phyloP scores from a whole-genome alignment of 768 basidiomycete species.

The Lactarius sp. region DNA sequence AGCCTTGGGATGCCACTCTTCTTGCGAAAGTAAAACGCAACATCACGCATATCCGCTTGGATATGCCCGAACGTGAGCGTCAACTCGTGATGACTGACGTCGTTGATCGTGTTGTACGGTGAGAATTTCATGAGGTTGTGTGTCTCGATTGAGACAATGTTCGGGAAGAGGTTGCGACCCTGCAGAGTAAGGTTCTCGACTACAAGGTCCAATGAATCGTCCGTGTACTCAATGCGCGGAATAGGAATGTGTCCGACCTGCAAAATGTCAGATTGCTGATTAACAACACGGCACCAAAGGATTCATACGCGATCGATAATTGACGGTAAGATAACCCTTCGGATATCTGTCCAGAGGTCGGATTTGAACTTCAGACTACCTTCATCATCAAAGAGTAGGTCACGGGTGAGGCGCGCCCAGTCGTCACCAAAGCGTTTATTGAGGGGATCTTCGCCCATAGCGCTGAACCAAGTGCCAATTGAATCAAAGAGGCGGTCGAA shows the following conservation, averaged over 20 bases:
- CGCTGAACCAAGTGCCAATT: conserved; percentile 73
- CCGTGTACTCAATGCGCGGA: conserved; percentile 90
- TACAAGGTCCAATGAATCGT: conserved; percentile 80
- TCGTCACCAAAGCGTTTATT: conserved; percentile 81
- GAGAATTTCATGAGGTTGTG: conserved; percentile 83
- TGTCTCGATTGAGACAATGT: conserved; percentile 64
- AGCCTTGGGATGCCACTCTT: conserved; percentile 81
- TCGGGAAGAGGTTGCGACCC: conserved; percentile 87
- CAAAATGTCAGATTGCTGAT: background rate
- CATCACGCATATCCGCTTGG: conserved; percentile 91
- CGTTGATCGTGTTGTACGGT: conserved; percentile 57
- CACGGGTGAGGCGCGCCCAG: conserved; percentile 73
- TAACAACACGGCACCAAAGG: background rate
- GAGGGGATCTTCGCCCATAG: conserved; percentile 79
- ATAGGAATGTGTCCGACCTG: conserved; percentile 82
- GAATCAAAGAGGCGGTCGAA: conserved; percentile 76
- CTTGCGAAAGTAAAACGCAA: conserved; percentile 85
- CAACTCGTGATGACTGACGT: conserved; percentile 66
- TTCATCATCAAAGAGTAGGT: conserved; percentile 76
- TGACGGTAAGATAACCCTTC: conserved; percentile 74
- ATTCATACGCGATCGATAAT: conserved; percentile 63
- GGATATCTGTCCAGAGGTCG: conserved; percentile 83
- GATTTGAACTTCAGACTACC: conserved; percentile 87
- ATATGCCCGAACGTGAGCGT: conserved; percentile 76
- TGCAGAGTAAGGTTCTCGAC: conserved; percentile 90